Conservation (phyloP, 2,329 filamentous ascomycete genomes). For the Trichophyton schoenleinii region DNA sequence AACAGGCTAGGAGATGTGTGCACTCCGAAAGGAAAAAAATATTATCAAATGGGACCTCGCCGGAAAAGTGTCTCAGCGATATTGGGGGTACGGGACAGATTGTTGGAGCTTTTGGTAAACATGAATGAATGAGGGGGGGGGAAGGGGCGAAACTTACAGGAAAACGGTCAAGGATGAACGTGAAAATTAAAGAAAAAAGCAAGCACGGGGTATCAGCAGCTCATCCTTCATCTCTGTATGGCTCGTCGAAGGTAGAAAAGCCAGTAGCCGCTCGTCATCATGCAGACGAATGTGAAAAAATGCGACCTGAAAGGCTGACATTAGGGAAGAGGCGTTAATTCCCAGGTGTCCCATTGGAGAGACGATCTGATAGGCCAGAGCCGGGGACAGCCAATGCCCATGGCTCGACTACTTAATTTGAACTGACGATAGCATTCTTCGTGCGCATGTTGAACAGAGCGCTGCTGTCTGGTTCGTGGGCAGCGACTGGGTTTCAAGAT, state of each 20-base stretch:
- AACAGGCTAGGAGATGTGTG: neutral
- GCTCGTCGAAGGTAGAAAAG: neutral
- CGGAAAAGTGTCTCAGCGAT: neutral
- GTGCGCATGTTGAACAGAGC: neutral
- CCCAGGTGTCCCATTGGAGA: neutral
- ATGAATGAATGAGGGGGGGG: neutral
- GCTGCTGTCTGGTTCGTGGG: neutral
- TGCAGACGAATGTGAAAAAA: neutral
- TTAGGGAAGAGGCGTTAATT: neutral
- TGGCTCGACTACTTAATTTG: neutral
- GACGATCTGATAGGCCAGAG: neutral
- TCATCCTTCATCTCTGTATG: neutral
- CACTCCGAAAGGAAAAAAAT: neutral
- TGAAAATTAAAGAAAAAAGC: neutral
- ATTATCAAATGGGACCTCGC: no score
- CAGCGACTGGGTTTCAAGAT: neutral
- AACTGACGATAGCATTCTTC: neutral
- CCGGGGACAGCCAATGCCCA: neutral
- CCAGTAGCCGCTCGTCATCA: no score
- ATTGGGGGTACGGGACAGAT: neutral
- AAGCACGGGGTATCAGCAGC: neutral
- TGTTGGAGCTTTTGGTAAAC: neutral
- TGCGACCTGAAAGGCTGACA: neutral
- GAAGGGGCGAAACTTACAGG: neutral
- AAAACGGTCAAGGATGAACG: neutral